phyloP scores from a whole-genome alignment of 495 filamentous ascomycete species.

The Penicillium bialowiezense region DNA sequence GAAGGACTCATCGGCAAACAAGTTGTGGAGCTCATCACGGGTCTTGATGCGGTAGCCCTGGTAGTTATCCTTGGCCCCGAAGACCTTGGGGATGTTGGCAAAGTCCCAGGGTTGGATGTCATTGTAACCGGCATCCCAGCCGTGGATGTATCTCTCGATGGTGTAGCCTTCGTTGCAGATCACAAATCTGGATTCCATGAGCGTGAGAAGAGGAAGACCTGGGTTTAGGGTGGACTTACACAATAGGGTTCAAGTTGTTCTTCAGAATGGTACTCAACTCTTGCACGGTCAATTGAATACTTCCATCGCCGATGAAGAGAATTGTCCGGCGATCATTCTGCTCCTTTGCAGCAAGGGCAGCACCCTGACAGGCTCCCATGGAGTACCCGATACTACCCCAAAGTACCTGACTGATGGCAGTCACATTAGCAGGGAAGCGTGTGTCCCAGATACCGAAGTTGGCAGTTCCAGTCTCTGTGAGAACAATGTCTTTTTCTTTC shows the following conservation, averaged over 20 bases:
- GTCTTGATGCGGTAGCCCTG: conserved; percentile 70
- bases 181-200: conserved; percentile 48
- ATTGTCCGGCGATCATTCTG: conserved; percentile 61
- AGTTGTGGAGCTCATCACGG: conserved; percentile 61
- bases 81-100: conserved; percentile 61
- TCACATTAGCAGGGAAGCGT: conserved; percentile 71
- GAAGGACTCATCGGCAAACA: conserved; percentile 69
- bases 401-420: conserved; percentile 77
- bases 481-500: conserved; percentile 69
- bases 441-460: conserved; percentile 92
- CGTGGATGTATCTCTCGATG: conserved; percentile 56
- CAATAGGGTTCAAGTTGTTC: conserved; percentile 72
- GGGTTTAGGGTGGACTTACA: conserved; percentile 46
- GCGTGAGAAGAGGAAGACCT: conserved; percentile 7
- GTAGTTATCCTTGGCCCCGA: conserved; percentile 61
- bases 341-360: conserved; percentile 69
- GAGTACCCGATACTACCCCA: conserved; percentile 89
- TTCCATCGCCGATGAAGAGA: conserved; percentile 85
- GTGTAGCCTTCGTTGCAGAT: conserved; percentile 58
- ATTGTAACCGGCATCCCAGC: conserved; percentile 74
- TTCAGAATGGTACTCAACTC: conserved; percentile 85
- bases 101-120: conserved; percentile 75
- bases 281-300: conserved; percentile 79
- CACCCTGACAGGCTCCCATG: conserved; percentile 74
- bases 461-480: conserved; percentile 86